Percentiles rank a stretch among this genome's conserved stretches.
Conservation (phyloP, 331 rosid species). For the Quercus tomentella region DNA sequence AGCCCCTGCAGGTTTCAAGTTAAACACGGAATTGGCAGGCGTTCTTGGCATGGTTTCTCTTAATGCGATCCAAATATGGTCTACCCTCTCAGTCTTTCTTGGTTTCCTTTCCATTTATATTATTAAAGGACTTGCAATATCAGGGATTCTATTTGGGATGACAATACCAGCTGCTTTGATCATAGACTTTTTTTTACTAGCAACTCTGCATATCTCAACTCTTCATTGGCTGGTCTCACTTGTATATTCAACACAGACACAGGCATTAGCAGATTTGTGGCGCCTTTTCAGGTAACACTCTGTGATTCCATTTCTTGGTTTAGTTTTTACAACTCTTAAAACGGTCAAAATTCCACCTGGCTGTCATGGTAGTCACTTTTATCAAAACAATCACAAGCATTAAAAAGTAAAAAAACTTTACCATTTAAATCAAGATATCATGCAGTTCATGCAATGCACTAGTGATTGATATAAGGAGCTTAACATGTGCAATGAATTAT, state of each 20-base stretch:
- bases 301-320: not conserved
- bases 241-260: slow-evolving; percentile 82
- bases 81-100: slow-evolving; percentile 76
- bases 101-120: slow-evolving; percentile 50
- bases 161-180: slow-evolving; percentile 73
- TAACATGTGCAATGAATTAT: no score
- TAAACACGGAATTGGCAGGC: slow-evolving; percentile 82
- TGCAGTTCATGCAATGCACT: no score
- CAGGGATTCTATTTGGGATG: slow-evolving; percentile 77
- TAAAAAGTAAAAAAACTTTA: not conserved
- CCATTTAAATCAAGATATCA: not conserved
- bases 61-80: slow-evolving; percentile 90
- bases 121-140: slow-evolving; percentile 66
- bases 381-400: not conserved
- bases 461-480: no score
- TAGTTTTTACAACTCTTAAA: not conserved
- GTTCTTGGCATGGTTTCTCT: slow-evolving; percentile 83
- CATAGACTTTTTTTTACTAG: slow-evolving; percentile 61
- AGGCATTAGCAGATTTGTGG: slow-evolving; percentile 89
- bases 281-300: slow-evolving; percentile 81
- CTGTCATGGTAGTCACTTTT: not conserved
- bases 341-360: not conserved
- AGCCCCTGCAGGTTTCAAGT: slow-evolving; percentile 93
- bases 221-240: slow-evolving; percentile 86
- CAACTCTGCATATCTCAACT: slow-evolving; percentile 68